Evolutionary conservation across 345 rosid genomes (phyloP), one percentile per base, ranked within the genome.

Genomic region (Garcia nutans): DNA sequence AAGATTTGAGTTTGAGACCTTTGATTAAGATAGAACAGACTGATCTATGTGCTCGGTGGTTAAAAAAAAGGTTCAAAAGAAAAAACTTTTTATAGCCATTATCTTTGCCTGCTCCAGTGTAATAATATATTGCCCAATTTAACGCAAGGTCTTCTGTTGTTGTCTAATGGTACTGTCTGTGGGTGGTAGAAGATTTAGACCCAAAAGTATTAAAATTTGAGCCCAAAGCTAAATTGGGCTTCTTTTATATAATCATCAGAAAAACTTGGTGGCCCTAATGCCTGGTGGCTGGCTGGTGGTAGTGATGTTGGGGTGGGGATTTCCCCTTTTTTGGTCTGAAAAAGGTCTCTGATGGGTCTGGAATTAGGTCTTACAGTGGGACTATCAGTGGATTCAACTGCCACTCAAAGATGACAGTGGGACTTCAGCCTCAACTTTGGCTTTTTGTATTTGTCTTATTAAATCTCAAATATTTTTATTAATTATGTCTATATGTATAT

Each of bases 281-380:
- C 16, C 16, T 50, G 13, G 55, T 50, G 55, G 16, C 7, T 50
- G 55, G 2, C 16, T 50, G 13, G 55, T 50, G 55, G 16, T 7
- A 37, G 41, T 37, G 41, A 10, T 17, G 52, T 1, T 2, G 31
- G 31, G 31, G 71, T 44, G 45, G 19, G 71, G 71, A 41, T 28
- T 22, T 49, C 0, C 55, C 8, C 17, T 2, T 41, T 65, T 61
- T 37, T 37, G 41, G 50, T 61, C 68, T 31, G 55, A 28, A 26
- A 73, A 47, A 73, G 68, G 26, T 13, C 44, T 26, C 20, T 73
- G n/a, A 73, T 24, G 75, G 17, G 16, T 50, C 68, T 61, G 68
- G 26, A 72, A 28, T 19, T 28, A 20, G 23, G 23, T 60, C 28
- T 26, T 60, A 68, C 68, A 19, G 59, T 60, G 57, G 58, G 58